Conservation (phyloP, 306 rosid species). For the Heteromeles arbutifolia region DNA sequence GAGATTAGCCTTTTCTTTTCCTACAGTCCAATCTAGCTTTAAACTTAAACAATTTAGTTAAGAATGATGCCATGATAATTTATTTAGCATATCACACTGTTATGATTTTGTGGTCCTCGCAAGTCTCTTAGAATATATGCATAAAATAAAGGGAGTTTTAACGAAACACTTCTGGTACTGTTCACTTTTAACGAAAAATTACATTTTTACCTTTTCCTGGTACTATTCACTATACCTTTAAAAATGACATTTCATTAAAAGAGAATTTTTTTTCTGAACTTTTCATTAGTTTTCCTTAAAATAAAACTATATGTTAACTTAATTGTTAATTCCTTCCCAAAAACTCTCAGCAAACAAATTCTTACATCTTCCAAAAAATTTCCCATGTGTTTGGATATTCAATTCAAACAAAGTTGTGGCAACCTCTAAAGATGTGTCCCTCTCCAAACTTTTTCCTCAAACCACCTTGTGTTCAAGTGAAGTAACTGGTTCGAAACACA, state of each 20-base stretch:
- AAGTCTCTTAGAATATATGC: slow-evolving; percentile 5
- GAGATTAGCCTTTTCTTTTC: slow-evolving; percentile 72
- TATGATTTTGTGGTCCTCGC: slow-evolving; percentile 73
- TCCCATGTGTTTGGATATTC: slow-evolving; percentile 15
- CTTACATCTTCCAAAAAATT: slow-evolving; percentile 18
- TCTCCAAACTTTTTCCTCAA: slow-evolving; percentile 7
- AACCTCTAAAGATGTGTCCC: slow-evolving; percentile 32
- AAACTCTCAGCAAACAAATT: slow-evolving; percentile 16
- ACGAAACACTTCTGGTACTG: too few relatives aligned
- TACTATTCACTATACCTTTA: too few relatives aligned
- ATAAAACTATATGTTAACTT: too few relatives aligned
- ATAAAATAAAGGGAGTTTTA: too few relatives aligned
- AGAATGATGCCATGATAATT: slow-evolving; percentile 33
- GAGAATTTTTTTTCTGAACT: too few relatives aligned
- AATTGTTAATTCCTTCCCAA: slow-evolving; percentile 11
- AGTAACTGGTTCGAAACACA: slow-evolving; percentile 15
- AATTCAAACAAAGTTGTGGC: slow-evolving; percentile 10
- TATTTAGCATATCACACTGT: slow-evolving; percentile 65
- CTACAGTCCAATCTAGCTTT: slow-evolving; percentile 39
- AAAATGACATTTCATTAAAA: too few relatives aligned
- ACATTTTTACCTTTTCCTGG: too few relatives aligned
- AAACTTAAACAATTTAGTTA: slow-evolving; percentile 31
- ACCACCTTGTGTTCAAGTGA: slow-evolving; percentile 6
- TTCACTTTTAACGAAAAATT: too few relatives aligned
- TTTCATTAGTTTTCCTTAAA: too few relatives aligned